These are phyloP conservation scores for Colletotrichum sp. DNA, from an alignment of 2,329 filamentous ascomycete genomes.

Conservation along the genomic window DNA sequence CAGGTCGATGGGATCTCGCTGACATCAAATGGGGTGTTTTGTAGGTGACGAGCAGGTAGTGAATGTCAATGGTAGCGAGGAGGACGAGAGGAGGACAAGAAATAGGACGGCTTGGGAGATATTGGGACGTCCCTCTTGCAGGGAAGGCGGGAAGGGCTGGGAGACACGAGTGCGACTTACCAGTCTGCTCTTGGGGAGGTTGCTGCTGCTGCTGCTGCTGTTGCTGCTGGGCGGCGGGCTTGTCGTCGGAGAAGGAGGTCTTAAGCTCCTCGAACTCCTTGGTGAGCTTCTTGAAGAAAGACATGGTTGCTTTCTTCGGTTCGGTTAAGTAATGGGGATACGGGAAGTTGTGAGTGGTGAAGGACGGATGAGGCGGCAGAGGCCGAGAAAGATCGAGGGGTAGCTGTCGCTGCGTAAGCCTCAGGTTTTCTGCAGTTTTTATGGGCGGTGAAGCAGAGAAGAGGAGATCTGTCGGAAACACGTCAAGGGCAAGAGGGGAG, in stretches of 20 bases:
- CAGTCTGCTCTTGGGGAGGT: constrained; percentile 23
- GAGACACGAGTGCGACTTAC: neutral
- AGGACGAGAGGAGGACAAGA: neutral
- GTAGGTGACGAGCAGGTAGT: neutral
- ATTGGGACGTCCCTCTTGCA: neutral
- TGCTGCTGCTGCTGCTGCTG: constrained; percentile 21
- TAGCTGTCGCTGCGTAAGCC: constrained; percentile 15
- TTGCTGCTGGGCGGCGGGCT: constrained; percentile 27
- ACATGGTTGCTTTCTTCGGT: constrained; percentile 36
- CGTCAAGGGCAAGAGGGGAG: constrained; percentile 12
- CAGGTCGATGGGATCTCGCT: neutral
- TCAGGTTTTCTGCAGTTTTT: constrained; percentile 4
- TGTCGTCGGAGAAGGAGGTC: constrained; percentile 43
- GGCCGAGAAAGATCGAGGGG: constrained; percentile 22
- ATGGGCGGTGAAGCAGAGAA: constrained; percentile 2
- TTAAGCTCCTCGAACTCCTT: constrained; percentile 52
- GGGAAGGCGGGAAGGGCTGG: neutral
- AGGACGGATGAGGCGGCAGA: constrained; percentile 21
- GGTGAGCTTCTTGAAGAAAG: constrained; percentile 48
- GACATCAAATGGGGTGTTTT: neutral
- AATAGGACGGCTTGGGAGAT: neutral
- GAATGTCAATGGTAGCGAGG: neutral
- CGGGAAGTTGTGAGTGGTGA: neutral
- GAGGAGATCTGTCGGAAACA: neutral
- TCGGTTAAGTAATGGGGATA: constrained; percentile 5